A percentile compares a stretch with the other conserved stretches of the same genome.
Conservation (phyloP, 2,329 filamentous ascomycete species). For the Colletotrichum nymphaeae region DNA sequence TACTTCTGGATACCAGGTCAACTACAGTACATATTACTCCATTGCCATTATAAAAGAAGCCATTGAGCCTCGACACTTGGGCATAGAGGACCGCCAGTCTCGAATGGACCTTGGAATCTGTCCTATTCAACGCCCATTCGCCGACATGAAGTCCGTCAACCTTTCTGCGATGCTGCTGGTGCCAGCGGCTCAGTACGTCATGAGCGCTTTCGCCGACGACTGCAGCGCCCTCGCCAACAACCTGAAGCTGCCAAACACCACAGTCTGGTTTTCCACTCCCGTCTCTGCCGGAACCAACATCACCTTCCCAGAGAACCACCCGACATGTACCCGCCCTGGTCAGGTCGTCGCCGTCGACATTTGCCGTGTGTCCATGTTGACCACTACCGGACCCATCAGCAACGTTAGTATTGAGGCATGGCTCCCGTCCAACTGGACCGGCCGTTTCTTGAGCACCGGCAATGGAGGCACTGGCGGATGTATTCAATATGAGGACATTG, state of each 20-base stretch:
- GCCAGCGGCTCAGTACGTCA: slow-evolving; percentile 30
- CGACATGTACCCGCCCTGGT: slow-evolving; percentile 46
- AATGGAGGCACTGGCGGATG: slow-evolving; percentile 62
- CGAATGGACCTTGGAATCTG: slow-evolving; percentile 8
- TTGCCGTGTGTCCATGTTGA: slow-evolving; percentile 43
- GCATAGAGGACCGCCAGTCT: neutral
- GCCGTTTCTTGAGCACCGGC: slow-evolving; percentile 58
- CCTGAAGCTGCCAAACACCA: slow-evolving; percentile 38
- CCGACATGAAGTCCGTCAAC: slow-evolving; percentile 30
- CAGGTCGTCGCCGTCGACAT: slow-evolving; percentile 40
- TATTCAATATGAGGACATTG: slow-evolving; percentile 56
- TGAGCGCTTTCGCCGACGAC: slow-evolving; percentile 29
- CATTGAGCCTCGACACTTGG: neutral
- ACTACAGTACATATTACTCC: neutral
- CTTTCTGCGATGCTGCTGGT: slow-evolving; percentile 29
- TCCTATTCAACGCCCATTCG: neutral
- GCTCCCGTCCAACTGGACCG: slow-evolving; percentile 58
- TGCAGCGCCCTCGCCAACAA: slow-evolving; percentile 44
- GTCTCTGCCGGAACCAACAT: slow-evolving; percentile 53
- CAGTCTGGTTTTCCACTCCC: slow-evolving; percentile 48
- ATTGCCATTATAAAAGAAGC: slow-evolving; percentile 4
- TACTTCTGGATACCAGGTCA: neutral
- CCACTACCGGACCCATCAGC: slow-evolving; percentile 52
- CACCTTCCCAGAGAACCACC: slow-evolving; percentile 49
- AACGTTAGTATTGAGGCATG: slow-evolving; percentile 59